phyloP scores from a whole-genome alignment of 192 early-diverging fungal genomes.

The Backusella luteola region DNA sequence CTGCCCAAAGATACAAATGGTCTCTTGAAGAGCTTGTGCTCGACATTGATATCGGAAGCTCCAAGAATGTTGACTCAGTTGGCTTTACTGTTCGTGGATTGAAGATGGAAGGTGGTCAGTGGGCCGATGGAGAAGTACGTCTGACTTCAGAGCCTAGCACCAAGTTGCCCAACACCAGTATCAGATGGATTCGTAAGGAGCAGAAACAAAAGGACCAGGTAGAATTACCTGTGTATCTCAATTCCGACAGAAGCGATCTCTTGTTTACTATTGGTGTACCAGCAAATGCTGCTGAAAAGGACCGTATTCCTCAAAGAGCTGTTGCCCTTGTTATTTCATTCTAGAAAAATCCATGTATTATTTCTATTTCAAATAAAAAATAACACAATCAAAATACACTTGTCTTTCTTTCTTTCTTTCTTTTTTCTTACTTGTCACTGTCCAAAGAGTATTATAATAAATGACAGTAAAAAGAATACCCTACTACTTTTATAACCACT shows the following conservation, averaged over 20 bases:
- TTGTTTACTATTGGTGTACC: conserved; percentile 53
- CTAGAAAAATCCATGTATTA: conserved; percentile 2
- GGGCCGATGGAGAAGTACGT: conserved; percentile 27
- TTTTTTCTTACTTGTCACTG: too few species aligned
- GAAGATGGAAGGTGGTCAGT: conserved; percentile 52
- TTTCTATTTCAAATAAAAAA: too few species aligned
- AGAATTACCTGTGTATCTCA: conserved; percentile 65
- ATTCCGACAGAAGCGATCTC: conserved; percentile 57
- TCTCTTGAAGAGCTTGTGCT: conserved; percentile 83
- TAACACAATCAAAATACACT: too few species aligned
- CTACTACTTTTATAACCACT: neutral
- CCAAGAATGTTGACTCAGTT: conserved; percentile 22
- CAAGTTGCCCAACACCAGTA: conserved; percentile 31
- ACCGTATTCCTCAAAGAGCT: conserved; percentile 51
- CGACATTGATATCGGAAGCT: conserved; percentile 38
- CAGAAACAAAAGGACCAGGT: conserved; percentile 9
- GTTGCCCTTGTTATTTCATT: conserved; percentile 54
- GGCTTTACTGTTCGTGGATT: conserved; percentile 34
- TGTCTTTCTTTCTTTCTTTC: too few species aligned
- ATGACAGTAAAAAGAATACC: neutral
- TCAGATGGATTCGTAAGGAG: conserved; percentile 41
- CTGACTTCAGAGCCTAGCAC: conserved; percentile 33
- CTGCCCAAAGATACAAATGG: conserved; percentile 68
- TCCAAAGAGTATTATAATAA: too few species aligned
- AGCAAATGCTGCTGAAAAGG: conserved; percentile 34